These are phyloP conservation scores for Jacaranda mimosifolia DNA, from an alignment of 257 asterid genomes.

Conservation along the genomic window DNA sequence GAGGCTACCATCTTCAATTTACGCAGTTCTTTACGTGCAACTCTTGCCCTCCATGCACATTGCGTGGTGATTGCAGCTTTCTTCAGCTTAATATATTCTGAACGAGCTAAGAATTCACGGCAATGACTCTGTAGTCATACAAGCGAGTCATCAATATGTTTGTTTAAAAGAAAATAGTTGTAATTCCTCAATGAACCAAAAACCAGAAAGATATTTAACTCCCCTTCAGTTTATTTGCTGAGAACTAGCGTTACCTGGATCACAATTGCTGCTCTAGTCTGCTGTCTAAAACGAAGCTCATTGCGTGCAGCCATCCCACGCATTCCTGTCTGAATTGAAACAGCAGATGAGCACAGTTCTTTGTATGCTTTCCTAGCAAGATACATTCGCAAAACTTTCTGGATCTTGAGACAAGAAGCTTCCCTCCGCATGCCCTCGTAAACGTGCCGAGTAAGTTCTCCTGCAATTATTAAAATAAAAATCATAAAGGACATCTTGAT, in stretches of 20 bases:
- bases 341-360: conserved; percentile 72
- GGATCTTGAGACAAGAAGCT: conserved; percentile 78
- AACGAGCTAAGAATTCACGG: conserved; percentile 80
- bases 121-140: conserved; percentile 74
- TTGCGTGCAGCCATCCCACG: conserved; percentile 97
- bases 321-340: conserved; percentile 88
- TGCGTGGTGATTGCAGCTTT: conserved; percentile 89
- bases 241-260: conserved; percentile 68
- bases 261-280: conserved; percentile 83
- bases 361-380: conserved; percentile 84
- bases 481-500: conserved; percentile 25
- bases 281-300: conserved; percentile 86
- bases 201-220: conserved; percentile 10
- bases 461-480: conserved; percentile 53
- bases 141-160: conserved; percentile 37
- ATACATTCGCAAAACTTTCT: conserved; percentile 81
- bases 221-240: conserved; percentile 13
- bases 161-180: not conserved
- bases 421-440: conserved; percentile 85
- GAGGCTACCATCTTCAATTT: conserved; percentile 78
- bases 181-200: conserved; percentile 15
- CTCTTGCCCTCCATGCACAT: conserved; percentile 90
- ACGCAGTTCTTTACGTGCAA: conserved; percentile 90
- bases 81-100: conserved; percentile 65
- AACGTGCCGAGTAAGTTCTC: conserved; percentile 79